Percentiles rank a stretch among this genome's conserved stretches.
Evolutionary conservation across 2,329 filamentous ascomycete species (phyloP).

Genomic region (Alternaria longipes): DNA sequence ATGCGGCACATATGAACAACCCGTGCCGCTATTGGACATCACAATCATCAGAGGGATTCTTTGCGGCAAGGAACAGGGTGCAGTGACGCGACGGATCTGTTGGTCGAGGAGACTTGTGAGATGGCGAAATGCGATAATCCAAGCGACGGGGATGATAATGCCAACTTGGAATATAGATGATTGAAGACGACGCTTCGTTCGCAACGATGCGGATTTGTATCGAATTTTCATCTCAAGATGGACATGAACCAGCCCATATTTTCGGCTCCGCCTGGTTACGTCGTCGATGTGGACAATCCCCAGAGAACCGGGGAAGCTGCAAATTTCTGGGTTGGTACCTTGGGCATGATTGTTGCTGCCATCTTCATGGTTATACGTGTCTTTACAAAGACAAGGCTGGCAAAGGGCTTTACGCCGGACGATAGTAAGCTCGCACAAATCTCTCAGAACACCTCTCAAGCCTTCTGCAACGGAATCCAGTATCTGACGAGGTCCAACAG

Average conservation of each 20-base stretch:
- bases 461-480: background rate
- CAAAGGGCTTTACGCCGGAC: constrained; percentile 33
- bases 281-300: constrained; percentile 39
- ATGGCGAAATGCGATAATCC: background rate
- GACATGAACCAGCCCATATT: constrained; percentile 24
- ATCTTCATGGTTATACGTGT: constrained; percentile 35
- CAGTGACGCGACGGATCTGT: background rate
- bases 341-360: constrained; percentile 33
- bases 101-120: background rate
- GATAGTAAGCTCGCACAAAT: constrained; percentile 27
- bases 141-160: background rate
- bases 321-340: constrained; percentile 29
- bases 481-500: constrained; percentile 8
- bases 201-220: background rate
- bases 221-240: constrained; percentile 1
- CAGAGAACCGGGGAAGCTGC: constrained; percentile 20
- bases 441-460: background rate
- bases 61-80: background rate
- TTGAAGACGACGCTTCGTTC: background rate
- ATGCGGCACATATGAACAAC: background rate
- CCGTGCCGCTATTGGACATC: background rate
- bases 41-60: background rate
- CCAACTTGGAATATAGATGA: background rate
- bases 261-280: constrained; percentile 36
- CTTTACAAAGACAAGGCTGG: constrained; percentile 36